Evolutionary conservation across 2,329 filamentous ascomycete genomes (phyloP), one percentile per base, ranked within the genome.

Genomic region (Bertia moriformis): DNA sequence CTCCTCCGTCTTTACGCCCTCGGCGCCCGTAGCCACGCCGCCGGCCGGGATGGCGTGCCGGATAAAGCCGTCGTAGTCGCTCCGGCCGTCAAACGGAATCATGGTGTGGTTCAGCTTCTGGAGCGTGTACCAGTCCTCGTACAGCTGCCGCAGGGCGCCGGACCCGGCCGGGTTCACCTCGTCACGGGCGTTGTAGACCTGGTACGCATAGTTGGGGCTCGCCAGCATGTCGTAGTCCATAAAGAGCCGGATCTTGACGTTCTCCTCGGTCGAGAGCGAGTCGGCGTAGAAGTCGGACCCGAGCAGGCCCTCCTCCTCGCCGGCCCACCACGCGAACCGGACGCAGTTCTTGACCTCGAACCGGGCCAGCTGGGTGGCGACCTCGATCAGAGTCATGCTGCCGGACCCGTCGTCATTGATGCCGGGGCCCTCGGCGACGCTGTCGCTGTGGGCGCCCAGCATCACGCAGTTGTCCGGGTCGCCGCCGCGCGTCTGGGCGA

Each of bases 21-120:
- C 71, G 1, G 70, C 73, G 3, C 75, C 75, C 3, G 73, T 78
- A 48, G 73, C 73, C 15, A 79, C 58, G 5, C 72, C 72, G n/a
- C 58, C 71, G 30, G 54, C 64, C 14, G 61, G 69, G 48, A 74
- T 76, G 27, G 70, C 66, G 18, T 65, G 58, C 29, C 69, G 59
- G 22, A 71, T 59, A 59, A 80, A 79, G 1, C 69, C 66, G 12
- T 67, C 70, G 45, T 79, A 78, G 49, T 80, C 75, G 4, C 66
- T 73, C 37, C 73, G 66, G 3, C 69, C 71, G 24, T 67, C 63
- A 43, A 75, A 74, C 3, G 60, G 60, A n/a, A 65, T 69, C 27
- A 62, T 56, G 2, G 57, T 62, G 43, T 57, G 62, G 43, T 57
- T 58, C 42, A 57, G 49, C 27, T 56, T 61, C 20, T 55, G 48